Conservation (phyloP, 306 rosid species). For the Trifolium pratense region DNA sequence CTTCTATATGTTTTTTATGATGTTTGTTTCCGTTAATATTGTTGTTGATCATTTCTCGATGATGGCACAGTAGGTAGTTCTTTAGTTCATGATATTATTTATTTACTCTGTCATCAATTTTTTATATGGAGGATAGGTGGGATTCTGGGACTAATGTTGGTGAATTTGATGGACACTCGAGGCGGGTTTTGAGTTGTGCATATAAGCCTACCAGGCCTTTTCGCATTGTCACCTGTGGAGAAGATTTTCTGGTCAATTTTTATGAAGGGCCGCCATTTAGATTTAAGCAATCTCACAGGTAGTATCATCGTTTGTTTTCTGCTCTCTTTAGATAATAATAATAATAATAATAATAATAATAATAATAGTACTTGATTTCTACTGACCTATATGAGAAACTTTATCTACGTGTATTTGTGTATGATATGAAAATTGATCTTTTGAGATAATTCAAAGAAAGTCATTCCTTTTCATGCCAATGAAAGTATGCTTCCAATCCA, state of each 20-base stretch:
- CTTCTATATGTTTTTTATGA: not conserved
- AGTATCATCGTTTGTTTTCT: not conserved
- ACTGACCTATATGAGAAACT: not conserved
- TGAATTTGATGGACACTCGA: constrained; percentile 95
- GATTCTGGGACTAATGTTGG: constrained; percentile 96
- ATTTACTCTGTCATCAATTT: constrained; percentile 7
- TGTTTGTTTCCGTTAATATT: not conserved
- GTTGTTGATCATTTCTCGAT: not conserved
- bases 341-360: too few relatives aligned
- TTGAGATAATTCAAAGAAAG: not conserved
- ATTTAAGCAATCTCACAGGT: constrained; percentile 93
- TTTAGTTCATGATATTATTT: not conserved
- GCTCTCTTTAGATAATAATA: not conserved
- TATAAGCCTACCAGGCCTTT: constrained; percentile 93
- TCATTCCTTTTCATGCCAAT: not conserved
- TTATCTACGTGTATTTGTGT: not conserved
- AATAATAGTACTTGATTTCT: not conserved
- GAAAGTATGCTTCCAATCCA: not conserved
- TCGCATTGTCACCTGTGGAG: constrained; percentile 90
- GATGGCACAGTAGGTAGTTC: not conserved
- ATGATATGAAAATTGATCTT: not conserved
- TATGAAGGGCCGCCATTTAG: constrained; percentile 96
- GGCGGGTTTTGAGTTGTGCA: constrained; percentile 88
- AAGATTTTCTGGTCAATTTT: constrained; percentile 89
- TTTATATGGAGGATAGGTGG: constrained; percentile 66